Evolutionary conservation across 2,329 filamentous ascomycete species (phyloP).

Genomic region (Fusarium papillatum): DNA sequence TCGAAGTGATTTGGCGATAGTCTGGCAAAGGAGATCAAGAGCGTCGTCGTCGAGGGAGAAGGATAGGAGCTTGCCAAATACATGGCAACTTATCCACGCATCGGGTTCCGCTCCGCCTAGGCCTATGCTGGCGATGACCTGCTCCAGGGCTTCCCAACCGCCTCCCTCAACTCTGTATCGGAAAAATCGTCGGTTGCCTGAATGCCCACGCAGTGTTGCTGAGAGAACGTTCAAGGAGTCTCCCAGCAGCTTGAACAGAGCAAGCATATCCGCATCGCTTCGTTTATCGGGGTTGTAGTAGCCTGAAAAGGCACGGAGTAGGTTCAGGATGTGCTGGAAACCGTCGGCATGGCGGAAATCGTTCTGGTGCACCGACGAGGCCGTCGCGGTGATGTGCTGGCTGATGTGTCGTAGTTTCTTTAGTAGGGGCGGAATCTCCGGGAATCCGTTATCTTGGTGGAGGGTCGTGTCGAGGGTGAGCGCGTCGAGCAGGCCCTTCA

Average conservation of each 20-base stretch:
- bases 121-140: slow-evolving; percentile 77
- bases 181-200: slow-evolving; percentile 92
- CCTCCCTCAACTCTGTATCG: slow-evolving; percentile 79
- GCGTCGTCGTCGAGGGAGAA: slow-evolving; percentile 86
- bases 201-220: slow-evolving; percentile 81
- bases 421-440: slow-evolving; percentile 62
- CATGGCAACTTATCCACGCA: slow-evolving; percentile 75
- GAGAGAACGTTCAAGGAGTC: slow-evolving; percentile 81
- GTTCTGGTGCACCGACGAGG: slow-evolving; percentile 73
- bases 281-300: slow-evolving; percentile 80
- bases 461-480: slow-evolving; percentile 53
- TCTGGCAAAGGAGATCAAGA: slow-evolving; percentile 77
- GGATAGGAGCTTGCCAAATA: slow-evolving; percentile 86
- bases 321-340: slow-evolving; percentile 80
- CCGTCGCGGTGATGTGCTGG: slow-evolving; percentile 68
- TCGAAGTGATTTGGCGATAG: slow-evolving; percentile 55
- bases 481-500: slow-evolving; percentile 67
- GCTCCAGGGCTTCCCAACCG: slow-evolving; percentile 84
- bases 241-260: slow-evolving; percentile 78
- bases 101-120: slow-evolving; percentile 77
- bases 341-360: slow-evolving; percentile 86
- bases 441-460: slow-evolving; percentile 57
- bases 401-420: slow-evolving; percentile 75
- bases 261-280: slow-evolving; percentile 71
- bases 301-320: slow-evolving; percentile 79